Conservation (phyloP, 31 red algal genomes). For the Endocladia muricata region DNA sequence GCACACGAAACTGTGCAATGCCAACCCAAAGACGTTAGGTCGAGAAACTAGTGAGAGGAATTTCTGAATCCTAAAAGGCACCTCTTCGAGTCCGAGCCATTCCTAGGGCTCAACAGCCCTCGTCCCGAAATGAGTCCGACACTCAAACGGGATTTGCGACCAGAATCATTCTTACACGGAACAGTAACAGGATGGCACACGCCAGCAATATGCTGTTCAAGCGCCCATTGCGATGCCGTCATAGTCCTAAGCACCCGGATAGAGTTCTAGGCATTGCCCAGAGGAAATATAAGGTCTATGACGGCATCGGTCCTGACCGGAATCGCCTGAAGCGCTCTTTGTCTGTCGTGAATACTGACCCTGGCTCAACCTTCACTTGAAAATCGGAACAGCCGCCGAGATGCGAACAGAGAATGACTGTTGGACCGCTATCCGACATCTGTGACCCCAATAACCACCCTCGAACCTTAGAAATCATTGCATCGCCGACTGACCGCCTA, state of each 20-base stretch:
- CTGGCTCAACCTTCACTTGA: conserved; percentile 16
- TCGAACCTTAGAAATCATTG: background rate
- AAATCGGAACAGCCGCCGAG: background rate
- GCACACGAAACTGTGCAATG: background rate
- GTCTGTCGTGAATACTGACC: conserved; percentile 21
- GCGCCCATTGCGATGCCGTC: conserved; percentile 2
- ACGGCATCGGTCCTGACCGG: background rate
- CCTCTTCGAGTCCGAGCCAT: background rate
- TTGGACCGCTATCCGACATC: background rate
- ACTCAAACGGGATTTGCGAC: background rate
- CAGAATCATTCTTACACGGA: background rate
- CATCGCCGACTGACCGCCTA: background rate
- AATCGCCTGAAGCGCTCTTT: background rate
- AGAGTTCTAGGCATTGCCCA: background rate
- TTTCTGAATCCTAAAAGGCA: background rate
- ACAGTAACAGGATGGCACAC: background rate
- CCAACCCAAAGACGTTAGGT: background rate
- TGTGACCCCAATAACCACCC: conserved; percentile 13
- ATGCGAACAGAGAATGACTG: background rate
- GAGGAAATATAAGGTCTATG: conserved; percentile 28
- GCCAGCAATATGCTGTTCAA: background rate
- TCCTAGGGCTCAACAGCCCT: too few relatives aligned
- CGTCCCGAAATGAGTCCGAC: background rate
- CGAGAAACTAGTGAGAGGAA: background rate
- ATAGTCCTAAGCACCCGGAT: background rate